Percentiles rank a stretch among this genome's conserved stretches.
These are phyloP conservation scores for Pseudovirgaria hyperparasitica DNA, from an alignment of 2,329 filamentous ascomycete genomes.

Conservation along the genomic window DNA sequence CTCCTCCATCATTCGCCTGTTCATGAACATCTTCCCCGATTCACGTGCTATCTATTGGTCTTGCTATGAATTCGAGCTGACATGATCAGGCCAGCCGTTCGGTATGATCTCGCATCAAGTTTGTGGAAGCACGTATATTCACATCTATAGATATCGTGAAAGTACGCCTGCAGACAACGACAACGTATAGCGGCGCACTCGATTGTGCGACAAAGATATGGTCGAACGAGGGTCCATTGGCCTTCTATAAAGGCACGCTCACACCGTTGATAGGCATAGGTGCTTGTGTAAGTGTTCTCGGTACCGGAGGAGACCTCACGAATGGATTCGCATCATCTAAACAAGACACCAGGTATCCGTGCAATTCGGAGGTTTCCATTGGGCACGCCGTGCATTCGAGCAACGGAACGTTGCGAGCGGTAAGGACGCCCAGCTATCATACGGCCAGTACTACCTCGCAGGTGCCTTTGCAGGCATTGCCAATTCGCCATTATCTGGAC, in stretches of 20 bases:
- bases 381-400: conserved; percentile 78
- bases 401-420: conserved; percentile 44
- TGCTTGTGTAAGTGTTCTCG: conserved; percentile 55
- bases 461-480: conserved; percentile 87
- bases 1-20: background rate
- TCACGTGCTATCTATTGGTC: background rate
- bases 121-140: conserved; percentile 2
- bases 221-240: conserved; percentile 71
- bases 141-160: conserved; percentile 70
- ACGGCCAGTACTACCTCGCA: conserved; percentile 76
- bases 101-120: conserved; percentile 31
- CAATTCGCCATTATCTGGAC: conserved; percentile 77
- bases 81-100: conserved; percentile 56
- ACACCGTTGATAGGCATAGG: conserved; percentile 93
- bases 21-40: conserved; percentile 1
- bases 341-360: conserved; percentile 64
- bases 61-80: conserved; percentile 4
- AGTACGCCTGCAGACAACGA: conserved; percentile 85
- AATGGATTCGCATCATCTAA: conserved; percentile 5
- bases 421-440: conserved; percentile 46
- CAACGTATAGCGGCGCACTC: conserved; percentile 66
- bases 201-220: conserved; percentile 75
- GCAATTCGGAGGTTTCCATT: conserved; percentile 95
- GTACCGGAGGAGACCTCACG: conserved; percentile 1
- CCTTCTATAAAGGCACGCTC: conserved; percentile 97